A percentile compares a stretch with the other conserved stretches of the same genome.
Evolutionary conservation across 2,329 filamentous ascomycete species (phyloP).

Genomic region (Sporothrix globosa): DNA sequence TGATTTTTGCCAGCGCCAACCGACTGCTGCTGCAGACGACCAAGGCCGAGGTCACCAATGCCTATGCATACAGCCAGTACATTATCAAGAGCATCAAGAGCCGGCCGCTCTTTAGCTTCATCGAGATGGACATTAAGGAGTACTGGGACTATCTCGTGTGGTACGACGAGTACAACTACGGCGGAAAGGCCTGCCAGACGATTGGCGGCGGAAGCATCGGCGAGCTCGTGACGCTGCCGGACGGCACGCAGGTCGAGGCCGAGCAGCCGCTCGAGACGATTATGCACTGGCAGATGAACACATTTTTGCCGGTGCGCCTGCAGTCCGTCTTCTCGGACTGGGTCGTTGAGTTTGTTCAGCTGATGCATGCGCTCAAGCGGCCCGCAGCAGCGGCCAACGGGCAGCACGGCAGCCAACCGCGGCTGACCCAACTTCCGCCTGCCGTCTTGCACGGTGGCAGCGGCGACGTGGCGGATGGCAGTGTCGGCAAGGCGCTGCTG

Average conservation of each 20-base stretch:
- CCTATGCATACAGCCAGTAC: slow-evolving; percentile 95
- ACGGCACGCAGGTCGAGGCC: slow-evolving; percentile 60
- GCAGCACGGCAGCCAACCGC: slow-evolving; percentile 52
- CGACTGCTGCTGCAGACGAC: slow-evolving; percentile 91
- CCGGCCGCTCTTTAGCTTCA: slow-evolving; percentile 94
- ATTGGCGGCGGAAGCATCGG: slow-evolving; percentile 66
- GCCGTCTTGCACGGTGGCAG: slow-evolving; percentile 47
- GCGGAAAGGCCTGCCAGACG: slow-evolving; percentile 85
- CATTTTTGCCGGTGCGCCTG: slow-evolving; percentile 78
- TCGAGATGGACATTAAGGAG: slow-evolving; percentile 95
- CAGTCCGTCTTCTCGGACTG: slow-evolving; percentile 88
- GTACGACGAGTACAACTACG: slow-evolving; percentile 99
- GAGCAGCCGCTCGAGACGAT: slow-evolving; percentile 63
- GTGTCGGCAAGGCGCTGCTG: slow-evolving; percentile 67
- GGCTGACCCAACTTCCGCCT: slow-evolving; percentile 60
- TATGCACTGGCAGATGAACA: slow-evolving; percentile 98
- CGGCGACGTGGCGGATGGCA: slow-evolving; percentile 50
- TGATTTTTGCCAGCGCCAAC: slow-evolving; percentile 92
- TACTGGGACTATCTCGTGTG: slow-evolving; percentile 99
- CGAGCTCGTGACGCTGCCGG: slow-evolving; percentile 47
- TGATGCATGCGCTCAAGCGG: slow-evolving; percentile 87
- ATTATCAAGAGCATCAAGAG: slow-evolving; percentile 96
- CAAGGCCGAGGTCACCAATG: slow-evolving; percentile 94
- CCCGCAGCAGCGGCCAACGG: slow-evolving; percentile 57
- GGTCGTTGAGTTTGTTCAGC: slow-evolving; percentile 90